Evolutionary conservation across 441 rosid genomes (phyloP).

Genomic region (Cnidoscolus chayamansa): DNA sequence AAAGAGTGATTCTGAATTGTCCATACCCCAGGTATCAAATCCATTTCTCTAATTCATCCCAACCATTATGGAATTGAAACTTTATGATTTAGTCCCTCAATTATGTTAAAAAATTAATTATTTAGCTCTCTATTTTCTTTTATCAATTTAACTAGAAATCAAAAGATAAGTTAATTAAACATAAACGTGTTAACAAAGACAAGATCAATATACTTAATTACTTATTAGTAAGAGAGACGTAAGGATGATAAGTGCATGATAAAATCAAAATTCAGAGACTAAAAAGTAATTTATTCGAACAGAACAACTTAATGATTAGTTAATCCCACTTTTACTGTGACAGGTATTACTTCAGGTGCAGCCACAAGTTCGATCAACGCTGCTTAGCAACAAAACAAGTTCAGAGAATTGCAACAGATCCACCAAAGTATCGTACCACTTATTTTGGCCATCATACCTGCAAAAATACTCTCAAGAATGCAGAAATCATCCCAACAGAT

Average conservation of each 20-base stretch:
- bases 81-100: too few species aligned
- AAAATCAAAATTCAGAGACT: not conserved
- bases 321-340: not conserved
- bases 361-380: constrained; percentile 3
- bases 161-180: too few species aligned
- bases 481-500: not conserved
- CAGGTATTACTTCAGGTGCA: constrained; percentile 12
- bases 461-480: not conserved
- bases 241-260: too few species aligned
- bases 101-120: too few species aligned
- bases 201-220: too few species aligned
- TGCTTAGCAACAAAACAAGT: constrained; percentile 13
- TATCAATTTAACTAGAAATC: too few species aligned
- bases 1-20: not conserved
- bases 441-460: constrained; percentile 9
- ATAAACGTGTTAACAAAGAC: too few species aligned
- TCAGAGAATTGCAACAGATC: not conserved
- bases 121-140: too few species aligned
- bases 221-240: too few species aligned
- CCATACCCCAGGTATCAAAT: constrained; percentile 1
- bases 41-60: not conserved
- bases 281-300: not conserved
- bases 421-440: not conserved
- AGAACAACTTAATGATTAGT: not conserved
- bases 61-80: not conserved